These are phyloP conservation scores for Coemansia sp. DNA, from an alignment of 192 early-diverging fungal genomes.

Conservation along the genomic window DNA sequence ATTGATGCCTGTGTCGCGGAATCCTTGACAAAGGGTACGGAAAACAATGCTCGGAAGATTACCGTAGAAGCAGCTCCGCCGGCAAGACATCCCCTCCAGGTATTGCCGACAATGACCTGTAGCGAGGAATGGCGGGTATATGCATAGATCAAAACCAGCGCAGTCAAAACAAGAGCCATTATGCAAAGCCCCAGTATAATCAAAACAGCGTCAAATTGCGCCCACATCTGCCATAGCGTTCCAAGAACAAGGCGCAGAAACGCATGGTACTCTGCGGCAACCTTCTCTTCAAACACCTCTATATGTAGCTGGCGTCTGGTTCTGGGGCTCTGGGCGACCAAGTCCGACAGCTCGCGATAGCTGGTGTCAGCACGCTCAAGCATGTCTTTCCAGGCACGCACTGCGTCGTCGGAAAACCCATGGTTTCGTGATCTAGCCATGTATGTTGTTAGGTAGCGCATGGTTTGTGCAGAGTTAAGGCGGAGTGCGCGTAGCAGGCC, in stretches of 20 bases:
- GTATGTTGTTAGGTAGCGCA: slow-evolving; percentile 48
- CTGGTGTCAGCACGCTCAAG: slow-evolving; percentile 33
- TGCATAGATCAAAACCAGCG: slow-evolving; percentile 13
- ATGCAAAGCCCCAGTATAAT: slow-evolving; percentile 74
- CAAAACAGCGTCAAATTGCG: slow-evolving; percentile 81
- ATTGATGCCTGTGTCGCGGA: slow-evolving; percentile 14
- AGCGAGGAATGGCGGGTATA: slow-evolving; percentile 13
- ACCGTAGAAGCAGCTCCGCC: slow-evolving; percentile 16
- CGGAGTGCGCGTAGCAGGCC: slow-evolving; percentile 59
- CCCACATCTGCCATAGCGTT: slow-evolving; percentile 83
- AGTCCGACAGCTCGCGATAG: slow-evolving; percentile 24
- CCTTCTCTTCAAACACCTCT: slow-evolving; percentile 31
- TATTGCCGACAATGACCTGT: slow-evolving; percentile 3
- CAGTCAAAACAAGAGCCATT: slow-evolving; percentile 25
- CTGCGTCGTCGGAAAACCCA: slow-evolving; percentile 40
- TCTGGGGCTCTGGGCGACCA: not conserved
- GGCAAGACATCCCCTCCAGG: slow-evolving; percentile 7
- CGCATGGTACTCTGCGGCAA: slow-evolving; percentile 39
- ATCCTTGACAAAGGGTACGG: not conserved
- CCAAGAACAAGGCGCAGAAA: slow-evolving; percentile 68
- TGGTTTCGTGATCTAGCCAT: slow-evolving; percentile 32
- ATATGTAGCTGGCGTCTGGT: slow-evolving; percentile 8
- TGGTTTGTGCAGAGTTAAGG: slow-evolving; percentile 65
- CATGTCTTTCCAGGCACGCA: slow-evolving; percentile 36
- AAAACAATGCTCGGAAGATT: slow-evolving; percentile 14